These are phyloP conservation scores for Phytophthora multivora DNA, from an alignment of 352 stramenopile genomes.

Conservation along the genomic window DNA sequence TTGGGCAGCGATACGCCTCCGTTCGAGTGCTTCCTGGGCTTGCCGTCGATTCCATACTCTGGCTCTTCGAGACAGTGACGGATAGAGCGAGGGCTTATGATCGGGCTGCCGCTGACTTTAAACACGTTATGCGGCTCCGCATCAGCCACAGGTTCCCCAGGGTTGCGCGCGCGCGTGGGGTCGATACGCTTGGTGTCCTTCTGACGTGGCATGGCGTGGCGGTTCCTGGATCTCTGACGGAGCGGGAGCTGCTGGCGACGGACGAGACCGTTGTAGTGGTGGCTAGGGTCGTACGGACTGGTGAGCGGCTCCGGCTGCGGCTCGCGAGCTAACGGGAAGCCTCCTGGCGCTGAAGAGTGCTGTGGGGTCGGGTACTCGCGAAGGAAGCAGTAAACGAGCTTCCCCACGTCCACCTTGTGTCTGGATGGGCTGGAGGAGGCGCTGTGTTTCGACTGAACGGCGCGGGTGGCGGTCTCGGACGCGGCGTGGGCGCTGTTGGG, in stretches of 20 bases:
- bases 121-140: conserved; percentile 60
- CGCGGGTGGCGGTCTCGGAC: conserved; percentile 17
- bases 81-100: conserved; percentile 74
- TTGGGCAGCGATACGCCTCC: conserved; percentile 28
- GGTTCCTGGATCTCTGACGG: conserved; percentile 3
- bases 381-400: conserved; percentile 42
- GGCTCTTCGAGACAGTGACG: conserved; percentile 66
- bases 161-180: conserved; percentile 32
- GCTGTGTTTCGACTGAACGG: conserved; percentile 29
- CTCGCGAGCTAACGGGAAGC: conserved; percentile 23
- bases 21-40: conserved; percentile 37
- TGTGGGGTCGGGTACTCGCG: conserved; percentile 29
- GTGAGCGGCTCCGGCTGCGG: conserved; percentile 15
- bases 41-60: conserved; percentile 52
- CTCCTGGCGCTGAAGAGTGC: conserved; percentile 20
- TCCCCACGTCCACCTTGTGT: conserved; percentile 37
- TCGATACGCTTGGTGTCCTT: conserved; percentile 63
- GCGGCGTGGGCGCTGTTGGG: background rate
- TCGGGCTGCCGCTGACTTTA: conserved; percentile 59
- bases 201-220: conserved; percentile 49
- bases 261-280: conserved; percentile 30
- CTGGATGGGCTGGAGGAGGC: conserved; percentile 13
- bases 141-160: conserved; percentile 24
- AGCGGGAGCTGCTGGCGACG: conserved; percentile 14
- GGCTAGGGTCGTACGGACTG: conserved; percentile 22